Conservation (phyloP, 2,329 filamentous ascomycete species). For the Exserohilum rostratum region DNA sequence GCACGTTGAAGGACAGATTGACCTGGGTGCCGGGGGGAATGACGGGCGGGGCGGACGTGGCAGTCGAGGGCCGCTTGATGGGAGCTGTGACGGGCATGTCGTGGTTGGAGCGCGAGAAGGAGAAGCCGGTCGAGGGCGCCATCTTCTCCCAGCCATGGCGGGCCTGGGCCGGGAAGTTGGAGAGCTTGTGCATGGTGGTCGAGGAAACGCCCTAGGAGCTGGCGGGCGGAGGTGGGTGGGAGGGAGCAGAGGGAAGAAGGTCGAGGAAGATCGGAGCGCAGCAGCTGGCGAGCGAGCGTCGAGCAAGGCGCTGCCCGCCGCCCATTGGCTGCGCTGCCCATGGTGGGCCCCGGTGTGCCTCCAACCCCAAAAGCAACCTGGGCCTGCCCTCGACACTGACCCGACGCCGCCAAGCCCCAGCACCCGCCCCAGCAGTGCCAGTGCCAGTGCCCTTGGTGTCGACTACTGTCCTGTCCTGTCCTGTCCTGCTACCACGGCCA, state of each 20-base stretch:
- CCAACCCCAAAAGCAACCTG: slow-evolving; percentile 10
- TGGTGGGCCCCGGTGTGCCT: slow-evolving; percentile 5
- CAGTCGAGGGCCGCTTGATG: slow-evolving; percentile 63
- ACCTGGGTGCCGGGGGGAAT: slow-evolving; percentile 77
- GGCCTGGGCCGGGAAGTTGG: slow-evolving; percentile 69
- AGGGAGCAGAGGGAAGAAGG: slow-evolving; percentile 23
- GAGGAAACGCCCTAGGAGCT: slow-evolving; percentile 35
- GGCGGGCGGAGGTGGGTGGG: slow-evolving; percentile 31
- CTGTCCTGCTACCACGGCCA: too few species aligned
- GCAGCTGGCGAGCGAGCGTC: slow-evolving; percentile 18
- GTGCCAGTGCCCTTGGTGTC: too few species aligned
- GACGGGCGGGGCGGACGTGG: slow-evolving; percentile 60
- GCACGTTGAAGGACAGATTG: slow-evolving; percentile 96
- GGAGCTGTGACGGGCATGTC: slow-evolving; percentile 59
- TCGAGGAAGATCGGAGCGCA: slow-evolving; percentile 26
- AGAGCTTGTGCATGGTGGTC: slow-evolving; percentile 68
- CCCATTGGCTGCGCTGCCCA: slow-evolving; percentile 10
- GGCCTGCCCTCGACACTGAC: not conserved
- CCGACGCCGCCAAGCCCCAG: not conserved
- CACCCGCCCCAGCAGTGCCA: not conserved
- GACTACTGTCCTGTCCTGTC: too few species aligned
- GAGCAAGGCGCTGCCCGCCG: slow-evolving; percentile 8
- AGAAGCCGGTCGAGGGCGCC: slow-evolving; percentile 66
- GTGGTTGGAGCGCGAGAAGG: slow-evolving; percentile 65
- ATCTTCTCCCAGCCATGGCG: slow-evolving; percentile 72